Evolutionary conservation across 352 stramenopile species (phyloP), one percentile per base, ranked within the genome.

Genomic region (Globisporangium splendens): DNA sequence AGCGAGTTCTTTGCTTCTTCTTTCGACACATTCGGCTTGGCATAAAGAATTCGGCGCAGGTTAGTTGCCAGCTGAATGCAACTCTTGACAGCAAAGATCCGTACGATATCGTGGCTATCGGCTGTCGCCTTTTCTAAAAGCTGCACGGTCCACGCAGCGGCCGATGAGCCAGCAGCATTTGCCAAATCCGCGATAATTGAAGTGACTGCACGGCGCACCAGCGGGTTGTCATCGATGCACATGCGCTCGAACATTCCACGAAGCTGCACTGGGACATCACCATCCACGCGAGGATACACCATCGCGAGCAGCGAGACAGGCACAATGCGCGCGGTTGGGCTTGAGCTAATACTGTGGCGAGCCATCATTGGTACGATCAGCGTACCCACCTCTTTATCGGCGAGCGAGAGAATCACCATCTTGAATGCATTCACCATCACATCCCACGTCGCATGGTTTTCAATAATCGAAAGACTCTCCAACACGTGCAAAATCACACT

Each of bases 391-490:
- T 92, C 83, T 15, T 62, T 50, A 55, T 86, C 66, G 3, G 77
- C 74, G 59, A 96, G 70, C 7, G 84, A 75, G 14, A 68, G 28
- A 18, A 90, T 77, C 38, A 93, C 51, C 66, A 88, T 79, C 39
- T 91, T 86, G 38, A 94, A 79, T 11, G 82, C 81, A 31, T 91
- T 88, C 18, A 94, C 85, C 80, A 95, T 93, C 28, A 92, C 84
- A 22, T 95, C 86, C 86, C 86, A 96, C 33, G 85, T 94, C 18
- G 85, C 79, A 61, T 92, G 85, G 61, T 96, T 96, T 54, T 96
- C 86, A 48, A 96, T 96, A 59, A 94, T 93, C 13, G 83, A 91
- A 21, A 93, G 70, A 41, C 83, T 91, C 58, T 96, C 86, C 22
- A 96, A 73, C 49, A 96, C 79, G 49, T 94, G 78, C 33, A 91